These are phyloP conservation scores for Staphylotrichum tortipilum DNA, from an alignment of 495 filamentous ascomycete species.

Conservation along the genomic window DNA sequence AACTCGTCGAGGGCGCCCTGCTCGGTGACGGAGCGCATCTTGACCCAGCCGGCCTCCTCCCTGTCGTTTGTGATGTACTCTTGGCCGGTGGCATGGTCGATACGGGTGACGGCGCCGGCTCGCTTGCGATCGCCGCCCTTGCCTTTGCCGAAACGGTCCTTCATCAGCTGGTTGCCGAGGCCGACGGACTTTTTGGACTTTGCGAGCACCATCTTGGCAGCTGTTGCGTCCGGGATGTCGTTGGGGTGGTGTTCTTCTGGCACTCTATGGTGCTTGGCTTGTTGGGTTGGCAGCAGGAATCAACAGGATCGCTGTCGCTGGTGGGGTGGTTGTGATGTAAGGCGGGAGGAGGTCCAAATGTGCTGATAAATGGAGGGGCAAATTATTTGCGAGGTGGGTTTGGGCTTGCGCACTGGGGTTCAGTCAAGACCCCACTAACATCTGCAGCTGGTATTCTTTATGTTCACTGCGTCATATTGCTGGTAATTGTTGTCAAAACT, in stretches of 20 bases:
- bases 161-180: constrained; percentile 77
- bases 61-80: constrained; percentile 63
- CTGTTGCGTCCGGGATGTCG: background rate
- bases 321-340: constrained; percentile 7
- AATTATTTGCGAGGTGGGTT: too few relatives aligned
- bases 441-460: too few relatives aligned
- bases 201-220: constrained; percentile 67
- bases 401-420: constrained; percentile 9
- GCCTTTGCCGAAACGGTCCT: constrained; percentile 84
- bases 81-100: constrained; percentile 53
- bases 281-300: background rate
- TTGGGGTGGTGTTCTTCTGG: background rate
- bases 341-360: background rate
- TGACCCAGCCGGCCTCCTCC: constrained; percentile 76
- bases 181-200: constrained; percentile 94
- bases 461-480: too few relatives aligned
- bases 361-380: constrained; percentile 41
- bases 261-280: constrained; percentile 1
- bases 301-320: background rate
- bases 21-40: constrained; percentile 98
- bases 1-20: constrained; percentile 84
- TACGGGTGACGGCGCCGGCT: constrained; percentile 53
- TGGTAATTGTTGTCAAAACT: too few relatives aligned
- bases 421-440: too few relatives aligned
- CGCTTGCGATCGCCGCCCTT: constrained; percentile 59